These are phyloP conservation scores for Lactarius psammicola DNA, from an alignment of 768 basidiomycete genomes.

Conservation along the genomic window DNA sequence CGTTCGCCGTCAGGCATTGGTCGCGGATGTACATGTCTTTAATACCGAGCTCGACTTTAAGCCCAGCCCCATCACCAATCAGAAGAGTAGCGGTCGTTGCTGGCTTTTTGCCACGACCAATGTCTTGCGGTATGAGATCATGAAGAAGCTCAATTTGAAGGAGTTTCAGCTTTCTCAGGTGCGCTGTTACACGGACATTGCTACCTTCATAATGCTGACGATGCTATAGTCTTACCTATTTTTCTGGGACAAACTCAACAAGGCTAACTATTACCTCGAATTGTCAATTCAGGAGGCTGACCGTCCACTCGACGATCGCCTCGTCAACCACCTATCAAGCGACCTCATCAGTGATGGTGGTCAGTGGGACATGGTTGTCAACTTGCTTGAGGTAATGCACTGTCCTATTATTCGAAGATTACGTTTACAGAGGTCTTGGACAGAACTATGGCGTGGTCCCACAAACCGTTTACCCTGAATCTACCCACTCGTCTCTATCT, in stretches of 20 bases:
- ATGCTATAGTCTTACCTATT: constrained; percentile 73
- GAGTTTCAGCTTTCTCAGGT: constrained; percentile 93
- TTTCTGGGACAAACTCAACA: constrained; percentile 97
- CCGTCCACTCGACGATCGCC: constrained; percentile 75
- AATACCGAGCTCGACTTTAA: constrained; percentile 78
- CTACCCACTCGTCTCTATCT: constrained; percentile 75
- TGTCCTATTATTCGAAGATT: background rate
- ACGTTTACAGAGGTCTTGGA: background rate
- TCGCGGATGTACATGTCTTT: constrained; percentile 76
- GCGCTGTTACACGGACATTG: constrained; percentile 22
- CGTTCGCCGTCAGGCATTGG: constrained; percentile 56
- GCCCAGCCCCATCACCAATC: constrained; percentile 80
- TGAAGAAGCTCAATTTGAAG: constrained; percentile 80
- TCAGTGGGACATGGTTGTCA: constrained; percentile 91
- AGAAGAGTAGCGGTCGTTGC: constrained; percentile 87
- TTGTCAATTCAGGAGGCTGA: constrained; percentile 78
- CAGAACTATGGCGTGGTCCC: constrained; percentile 87
- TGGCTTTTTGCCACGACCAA: constrained; percentile 96
- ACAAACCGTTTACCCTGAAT: constrained; percentile 79
- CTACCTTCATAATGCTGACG: background rate
- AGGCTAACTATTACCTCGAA: constrained; percentile 91
- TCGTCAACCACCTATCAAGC: constrained; percentile 70
- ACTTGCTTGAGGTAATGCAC: constrained; percentile 54
- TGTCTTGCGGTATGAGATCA: constrained; percentile 76
- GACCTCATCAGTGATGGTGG: constrained; percentile 90